Percentiles rank a stretch among this genome's conserved stretches.
Evolutionary conservation across 2,329 filamentous ascomycete genomes (phyloP).

Genomic region (Fusarium nygamai): DNA sequence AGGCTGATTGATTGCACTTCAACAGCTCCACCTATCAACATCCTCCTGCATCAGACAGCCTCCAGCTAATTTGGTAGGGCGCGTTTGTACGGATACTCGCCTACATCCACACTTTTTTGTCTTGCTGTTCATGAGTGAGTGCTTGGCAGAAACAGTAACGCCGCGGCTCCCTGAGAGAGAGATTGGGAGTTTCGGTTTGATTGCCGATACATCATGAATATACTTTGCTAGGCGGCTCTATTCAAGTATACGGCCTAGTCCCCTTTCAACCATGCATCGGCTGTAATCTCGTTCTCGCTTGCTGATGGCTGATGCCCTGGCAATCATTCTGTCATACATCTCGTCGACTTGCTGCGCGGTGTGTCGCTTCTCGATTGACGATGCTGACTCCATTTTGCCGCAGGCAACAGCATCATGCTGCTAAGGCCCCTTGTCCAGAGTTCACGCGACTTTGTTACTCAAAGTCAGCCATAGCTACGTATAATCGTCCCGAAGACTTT

Average conservation of each 20-base stretch:
- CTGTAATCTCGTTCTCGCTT: not conserved
- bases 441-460: constrained; percentile 39
- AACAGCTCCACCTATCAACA: constrained; percentile 27
- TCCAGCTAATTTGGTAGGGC: constrained; percentile 14
- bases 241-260: not conserved
- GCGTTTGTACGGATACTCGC: constrained; percentile 17
- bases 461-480: constrained; percentile 25
- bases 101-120: constrained; percentile 18
- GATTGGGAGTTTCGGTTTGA: constrained; percentile 25
- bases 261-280: constrained; percentile 1
- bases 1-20: constrained; percentile 16
- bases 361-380: constrained; percentile 13
- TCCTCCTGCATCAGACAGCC: constrained; percentile 15
- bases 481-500: constrained; percentile 24
- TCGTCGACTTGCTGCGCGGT: constrained; percentile 1
- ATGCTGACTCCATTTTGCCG: constrained; percentile 31
- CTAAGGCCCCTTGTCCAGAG: constrained; percentile 30
- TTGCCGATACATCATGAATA: constrained; percentile 31
- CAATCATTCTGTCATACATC: not conserved
- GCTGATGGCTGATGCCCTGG: not conserved
- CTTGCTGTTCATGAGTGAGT: constrained; percentile 12
- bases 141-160: constrained; percentile 27
- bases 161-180: constrained; percentile 9
- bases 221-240: not conserved
- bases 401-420: constrained; percentile 40